Conservation (phyloP, 139 green algal genomes). For the Tetradesmus lagerheimii region DNA sequence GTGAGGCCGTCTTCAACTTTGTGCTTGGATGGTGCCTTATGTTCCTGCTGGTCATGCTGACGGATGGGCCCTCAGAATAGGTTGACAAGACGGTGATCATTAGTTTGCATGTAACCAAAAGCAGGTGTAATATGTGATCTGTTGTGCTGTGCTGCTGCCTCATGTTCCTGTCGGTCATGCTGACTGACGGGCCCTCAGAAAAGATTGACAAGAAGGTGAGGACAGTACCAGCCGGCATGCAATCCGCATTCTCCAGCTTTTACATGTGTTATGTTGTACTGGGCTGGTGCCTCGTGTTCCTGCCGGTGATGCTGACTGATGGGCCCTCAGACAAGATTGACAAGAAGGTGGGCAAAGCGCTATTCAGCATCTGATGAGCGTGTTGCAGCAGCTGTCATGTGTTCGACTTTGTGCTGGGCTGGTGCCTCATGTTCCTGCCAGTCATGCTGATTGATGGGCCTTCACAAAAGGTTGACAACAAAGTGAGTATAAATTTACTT, state of each 20-base stretch:
- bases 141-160: conserved; percentile 38
- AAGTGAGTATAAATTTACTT: not conserved
- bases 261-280: conserved; percentile 73
- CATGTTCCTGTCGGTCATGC: conserved; percentile 80
- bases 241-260: too few species aligned
- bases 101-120: not conserved
- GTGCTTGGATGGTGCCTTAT: conserved; percentile 82
- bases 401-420: conserved; percentile 87
- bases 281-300: conserved; percentile 80
- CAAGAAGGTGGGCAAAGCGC: conserved; percentile 35
- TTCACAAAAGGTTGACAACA: conserved; percentile 62
- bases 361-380: too few species aligned
- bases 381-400: too few species aligned
- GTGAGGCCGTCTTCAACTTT: conserved; percentile 87
- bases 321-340: conserved; percentile 58
- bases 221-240: too few species aligned
- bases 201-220: conserved; percentile 55
- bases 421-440: conserved; percentile 81
- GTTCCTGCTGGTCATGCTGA: conserved; percentile 80
- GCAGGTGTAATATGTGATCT: too few species aligned
- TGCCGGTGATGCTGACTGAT: conserved; percentile 80
- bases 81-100: conserved; percentile 57
- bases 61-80: conserved; percentile 65
- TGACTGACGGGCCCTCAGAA: conserved; percentile 62
- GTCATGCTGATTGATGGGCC: conserved; percentile 75